Conservation (phyloP, 352 stramenopile species). For the Phytophthora citrophthora region DNA sequence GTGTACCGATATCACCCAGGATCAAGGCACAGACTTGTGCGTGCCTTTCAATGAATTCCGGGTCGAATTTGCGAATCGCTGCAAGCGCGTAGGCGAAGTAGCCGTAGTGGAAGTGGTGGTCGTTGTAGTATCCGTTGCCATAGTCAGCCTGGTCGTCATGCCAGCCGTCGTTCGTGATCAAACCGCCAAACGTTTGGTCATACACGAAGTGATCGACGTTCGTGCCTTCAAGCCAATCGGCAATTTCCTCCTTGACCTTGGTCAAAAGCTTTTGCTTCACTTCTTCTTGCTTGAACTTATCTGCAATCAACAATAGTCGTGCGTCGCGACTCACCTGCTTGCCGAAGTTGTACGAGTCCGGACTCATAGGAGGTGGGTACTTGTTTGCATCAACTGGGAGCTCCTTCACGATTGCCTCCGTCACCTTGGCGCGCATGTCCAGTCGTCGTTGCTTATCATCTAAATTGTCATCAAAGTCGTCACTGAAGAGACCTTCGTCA, state of each 20-base stretch:
- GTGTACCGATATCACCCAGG: conserved; percentile 73
- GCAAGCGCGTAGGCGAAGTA: conserved; percentile 91
- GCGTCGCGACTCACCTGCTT: conserved; percentile 80
- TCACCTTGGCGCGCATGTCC: conserved; percentile 41
- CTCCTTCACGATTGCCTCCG: conserved; percentile 45
- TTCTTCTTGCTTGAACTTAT: conserved; percentile 68
- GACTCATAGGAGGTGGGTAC: conserved; percentile 48
- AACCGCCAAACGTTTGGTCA: conserved; percentile 92
- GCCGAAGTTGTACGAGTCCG: conserved; percentile 83
- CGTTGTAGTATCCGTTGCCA: conserved; percentile 92
- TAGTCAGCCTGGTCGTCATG: conserved; percentile 64
- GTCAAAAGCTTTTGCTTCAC: conserved; percentile 47
- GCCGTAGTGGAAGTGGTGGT: conserved; percentile 95
- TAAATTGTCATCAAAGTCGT: conserved; percentile 31
- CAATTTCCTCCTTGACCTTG: conserved; percentile 67
- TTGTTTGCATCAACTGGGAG: conserved; percentile 59
- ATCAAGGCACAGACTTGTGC: conserved; percentile 60
- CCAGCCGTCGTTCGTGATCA: conserved; percentile 90
- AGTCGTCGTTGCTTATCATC: conserved; percentile 37
- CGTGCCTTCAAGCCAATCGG: conserved; percentile 60
- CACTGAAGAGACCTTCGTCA: conserved; percentile 58
- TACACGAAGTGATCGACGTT: conserved; percentile 89
- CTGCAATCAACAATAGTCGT: conserved; percentile 76
- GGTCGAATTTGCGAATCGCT: conserved; percentile 77
- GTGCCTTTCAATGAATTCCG: conserved; percentile 71